Evolutionary conservation across 2,329 filamentous ascomycete genomes (phyloP).

Genomic region (Albifimbria verrucaria): DNA sequence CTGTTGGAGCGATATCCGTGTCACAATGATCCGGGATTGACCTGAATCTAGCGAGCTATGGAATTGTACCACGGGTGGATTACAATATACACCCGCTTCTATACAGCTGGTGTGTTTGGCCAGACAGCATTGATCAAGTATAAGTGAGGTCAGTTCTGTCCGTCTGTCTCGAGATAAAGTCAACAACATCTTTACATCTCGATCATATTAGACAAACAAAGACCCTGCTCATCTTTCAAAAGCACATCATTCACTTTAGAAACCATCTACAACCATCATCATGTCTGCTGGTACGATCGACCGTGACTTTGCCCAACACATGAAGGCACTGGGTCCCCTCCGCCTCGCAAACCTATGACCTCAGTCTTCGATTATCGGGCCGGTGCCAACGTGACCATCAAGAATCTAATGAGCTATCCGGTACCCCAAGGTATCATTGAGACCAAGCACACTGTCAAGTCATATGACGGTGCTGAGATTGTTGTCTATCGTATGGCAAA

Average conservation of each 20-base stretch:
- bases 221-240: background rate
- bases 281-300: background rate
- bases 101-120: too few relatives aligned
- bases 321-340: background rate
- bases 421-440: slow-evolving; percentile 6
- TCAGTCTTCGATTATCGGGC: background rate
- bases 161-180: too few relatives aligned
- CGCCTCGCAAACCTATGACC: background rate
- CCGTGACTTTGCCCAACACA: background rate
- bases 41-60: too few relatives aligned
- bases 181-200: too few relatives aligned
- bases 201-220: too few relatives aligned
- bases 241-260: background rate
- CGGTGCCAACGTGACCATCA: background rate
- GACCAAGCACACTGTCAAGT: slow-evolving; percentile 10
- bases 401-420: background rate
- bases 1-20: too few relatives aligned
- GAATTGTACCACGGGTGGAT: too few relatives aligned
- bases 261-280: background rate
- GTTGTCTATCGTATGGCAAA: slow-evolving; percentile 13
- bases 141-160: too few relatives aligned
- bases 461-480: slow-evolving; percentile 12
- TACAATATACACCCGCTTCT: too few relatives aligned
- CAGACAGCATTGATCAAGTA: too few relatives aligned
- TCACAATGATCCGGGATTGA: too few relatives aligned